Conservation (phyloP, 2,329 filamentous ascomycete species). For the Ophiocordyceps camponoti-saundersi region DNA sequence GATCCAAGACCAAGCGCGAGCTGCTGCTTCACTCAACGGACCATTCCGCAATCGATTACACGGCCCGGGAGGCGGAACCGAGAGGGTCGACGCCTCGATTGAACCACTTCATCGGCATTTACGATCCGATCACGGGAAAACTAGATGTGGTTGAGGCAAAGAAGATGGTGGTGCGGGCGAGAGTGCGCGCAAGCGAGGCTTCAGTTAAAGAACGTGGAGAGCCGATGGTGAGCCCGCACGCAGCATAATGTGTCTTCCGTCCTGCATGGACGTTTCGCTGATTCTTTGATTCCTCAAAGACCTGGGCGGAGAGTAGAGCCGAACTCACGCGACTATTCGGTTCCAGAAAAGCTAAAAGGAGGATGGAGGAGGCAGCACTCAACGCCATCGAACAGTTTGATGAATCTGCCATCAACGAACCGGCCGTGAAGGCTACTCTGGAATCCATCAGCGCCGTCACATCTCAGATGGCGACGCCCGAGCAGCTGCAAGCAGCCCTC, state of each 20-base stretch:
- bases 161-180: slow-evolving; percentile 43
- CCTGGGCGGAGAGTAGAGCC: slow-evolving; percentile 43
- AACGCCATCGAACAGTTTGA: slow-evolving; percentile 45
- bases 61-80: slow-evolving; percentile 29
- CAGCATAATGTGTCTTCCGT: too few species aligned
- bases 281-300: slow-evolving; percentile 19
- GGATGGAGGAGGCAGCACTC: slow-evolving; percentile 47
- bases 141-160: slow-evolving; percentile 45
- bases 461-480: slow-evolving; percentile 47
- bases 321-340: slow-evolving; percentile 65
- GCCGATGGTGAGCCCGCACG: slow-evolving; percentile 8
- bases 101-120: slow-evolving; percentile 49
- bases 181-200: slow-evolving; percentile 26
- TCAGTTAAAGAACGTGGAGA: slow-evolving; percentile 7
- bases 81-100: slow-evolving; percentile 19
- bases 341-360: slow-evolving; percentile 74
- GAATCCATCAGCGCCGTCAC: slow-evolving; percentile 45
- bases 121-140: slow-evolving; percentile 40
- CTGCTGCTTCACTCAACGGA: slow-evolving; percentile 39
- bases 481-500: slow-evolving; percentile 45
- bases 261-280: too few species aligned
- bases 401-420: slow-evolving; percentile 18
- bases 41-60: slow-evolving; percentile 43
- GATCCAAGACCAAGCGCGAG: slow-evolving; percentile 20
- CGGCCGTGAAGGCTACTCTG: slow-evolving; percentile 36